phyloP scores from a whole-genome alignment of 768 basidiomycete species.

The Lactarius vividus region DNA sequence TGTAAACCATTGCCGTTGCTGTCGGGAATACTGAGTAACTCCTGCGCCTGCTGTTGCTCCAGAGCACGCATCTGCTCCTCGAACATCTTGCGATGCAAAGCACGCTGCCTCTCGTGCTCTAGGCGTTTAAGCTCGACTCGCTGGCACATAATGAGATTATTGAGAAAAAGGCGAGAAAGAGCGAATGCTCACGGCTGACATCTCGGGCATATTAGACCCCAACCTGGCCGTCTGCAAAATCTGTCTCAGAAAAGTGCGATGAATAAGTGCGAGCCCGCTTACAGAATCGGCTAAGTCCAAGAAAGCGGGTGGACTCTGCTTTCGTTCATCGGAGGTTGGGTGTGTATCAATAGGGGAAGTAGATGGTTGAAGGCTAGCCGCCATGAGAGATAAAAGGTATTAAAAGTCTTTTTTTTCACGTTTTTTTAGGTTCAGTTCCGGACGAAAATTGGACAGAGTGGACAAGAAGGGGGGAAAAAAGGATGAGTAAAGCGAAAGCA shows the following conservation, averaged over 20 bases:
- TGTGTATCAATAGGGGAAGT: conserved; percentile 71
- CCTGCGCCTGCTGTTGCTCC: conserved; percentile 87
- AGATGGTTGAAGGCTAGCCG: conserved; percentile 65
- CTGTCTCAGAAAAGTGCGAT: conserved; percentile 18
- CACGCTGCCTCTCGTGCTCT: conserved; percentile 87
- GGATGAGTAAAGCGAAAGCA: conserved; percentile 38
- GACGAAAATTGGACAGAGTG: conserved; percentile 46
- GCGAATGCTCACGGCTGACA: conserved; percentile 66
- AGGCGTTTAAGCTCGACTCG: conserved; percentile 88
- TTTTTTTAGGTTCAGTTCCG: conserved; percentile 45
- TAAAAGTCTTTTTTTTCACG: conserved; percentile 51
- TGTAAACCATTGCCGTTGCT: conserved; percentile 50
- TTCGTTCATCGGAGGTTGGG: conserved; percentile 63
- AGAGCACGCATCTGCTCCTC: conserved; percentile 96
- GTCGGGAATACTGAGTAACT: conserved; percentile 75
- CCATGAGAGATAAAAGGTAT: conserved; percentile 57
- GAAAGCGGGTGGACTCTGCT: conserved; percentile 89
- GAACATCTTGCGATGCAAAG: conserved; percentile 82
- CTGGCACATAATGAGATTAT: conserved; percentile 38
- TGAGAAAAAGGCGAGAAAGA: conserved; percentile 14
- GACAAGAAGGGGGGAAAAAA: conserved; percentile 44
- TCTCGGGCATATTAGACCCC: conserved; percentile 83
- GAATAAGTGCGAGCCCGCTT: conserved; percentile 36
- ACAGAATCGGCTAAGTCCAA: conserved; percentile 93
- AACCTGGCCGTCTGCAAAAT: conserved; percentile 67